These are phyloP conservation scores for Sphagnum tenellum DNA, from an alignment of 225 moss, liverwort and hornwort genomes.

Conservation along the genomic window DNA sequence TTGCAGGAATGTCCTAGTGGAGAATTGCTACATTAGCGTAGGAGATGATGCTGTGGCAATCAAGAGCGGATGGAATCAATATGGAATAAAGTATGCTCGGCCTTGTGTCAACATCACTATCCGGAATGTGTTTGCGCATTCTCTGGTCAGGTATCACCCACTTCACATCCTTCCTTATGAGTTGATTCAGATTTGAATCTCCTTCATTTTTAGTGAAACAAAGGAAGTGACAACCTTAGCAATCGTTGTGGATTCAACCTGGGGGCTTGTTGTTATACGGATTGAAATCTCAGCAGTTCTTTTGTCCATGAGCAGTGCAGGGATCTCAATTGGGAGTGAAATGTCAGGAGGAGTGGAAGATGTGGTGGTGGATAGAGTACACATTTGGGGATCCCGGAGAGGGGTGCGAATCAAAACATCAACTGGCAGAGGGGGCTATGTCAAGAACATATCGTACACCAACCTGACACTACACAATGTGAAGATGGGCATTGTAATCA, in stretches of 20 bases:
- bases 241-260: too few relatives aligned
- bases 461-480: conserved; percentile 53
- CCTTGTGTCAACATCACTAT: conserved; percentile 69
- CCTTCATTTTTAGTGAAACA: too few relatives aligned
- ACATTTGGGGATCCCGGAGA: conserved; percentile 54
- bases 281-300: too few relatives aligned
- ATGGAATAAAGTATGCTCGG: conserved; percentile 60
- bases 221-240: too few relatives aligned
- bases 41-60: conserved; percentile 89
- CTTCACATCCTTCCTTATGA: too few relatives aligned
- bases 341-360: conserved; percentile 90
- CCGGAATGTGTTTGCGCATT: conserved; percentile 44
- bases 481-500: conserved; percentile 67
- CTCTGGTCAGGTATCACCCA: conserved; percentile 34
- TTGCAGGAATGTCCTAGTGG: conserved; percentile 61
- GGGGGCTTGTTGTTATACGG: too few relatives aligned
- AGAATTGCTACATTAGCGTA: conserved; percentile 74
- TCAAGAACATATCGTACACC: conserved; percentile 42
- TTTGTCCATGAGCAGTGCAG: conserved; percentile 30
- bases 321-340: conserved; percentile 82
- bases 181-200: too few relatives aligned
- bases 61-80: conserved; percentile 93
- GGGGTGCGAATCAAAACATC: conserved; percentile 85
- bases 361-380: conserved; percentile 42
- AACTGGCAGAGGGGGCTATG: conserved; percentile 71